These are phyloP conservation scores for Penicillium nucicola DNA, from an alignment of 495 filamentous ascomycete species.

Conservation along the genomic window DNA sequence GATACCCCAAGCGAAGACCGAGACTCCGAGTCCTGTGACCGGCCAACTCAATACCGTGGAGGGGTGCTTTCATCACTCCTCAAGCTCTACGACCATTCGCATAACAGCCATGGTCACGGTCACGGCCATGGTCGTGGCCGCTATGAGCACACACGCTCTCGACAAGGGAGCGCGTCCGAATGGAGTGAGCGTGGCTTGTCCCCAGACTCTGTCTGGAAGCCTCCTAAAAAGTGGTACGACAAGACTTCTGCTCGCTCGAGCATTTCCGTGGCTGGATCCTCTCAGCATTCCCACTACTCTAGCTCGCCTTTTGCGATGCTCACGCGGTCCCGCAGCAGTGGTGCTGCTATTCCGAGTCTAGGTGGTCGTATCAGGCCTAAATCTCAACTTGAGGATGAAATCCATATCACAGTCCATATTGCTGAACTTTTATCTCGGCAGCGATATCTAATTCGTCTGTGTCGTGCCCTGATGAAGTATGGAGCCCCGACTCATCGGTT, in stretches of 20 bases:
- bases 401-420: slow-evolving; percentile 83
- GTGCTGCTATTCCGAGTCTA: slow-evolving; percentile 25
- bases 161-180: slow-evolving; percentile 32
- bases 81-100: slow-evolving; percentile 61
- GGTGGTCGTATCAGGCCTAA: slow-evolving; percentile 44
- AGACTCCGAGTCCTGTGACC: slow-evolving; percentile 62
- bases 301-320: slow-evolving; percentile 36
- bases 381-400: slow-evolving; percentile 58
- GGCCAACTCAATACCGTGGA: slow-evolving; percentile 66
- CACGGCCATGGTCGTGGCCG: slow-evolving; percentile 25
- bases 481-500: slow-evolving; percentile 76
- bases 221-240: slow-evolving; percentile 63
- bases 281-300: slow-evolving; percentile 46
- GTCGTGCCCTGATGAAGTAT: slow-evolving; percentile 81
- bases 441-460: slow-evolving; percentile 79
- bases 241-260: slow-evolving; percentile 49
- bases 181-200: slow-evolving; percentile 31
- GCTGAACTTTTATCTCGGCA: slow-evolving; percentile 81
- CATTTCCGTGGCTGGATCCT: slow-evolving; percentile 45
- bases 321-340: slow-evolving; percentile 46
- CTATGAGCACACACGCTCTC: slow-evolving; percentile 33
- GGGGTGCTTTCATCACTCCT: slow-evolving; percentile 76
- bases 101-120: slow-evolving; percentile 2
- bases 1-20: slow-evolving; percentile 59
- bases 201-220: slow-evolving; percentile 35